phyloP scores from a whole-genome alignment of 768 basidiomycete genomes.

The Lactifluus subvellereus region DNA sequence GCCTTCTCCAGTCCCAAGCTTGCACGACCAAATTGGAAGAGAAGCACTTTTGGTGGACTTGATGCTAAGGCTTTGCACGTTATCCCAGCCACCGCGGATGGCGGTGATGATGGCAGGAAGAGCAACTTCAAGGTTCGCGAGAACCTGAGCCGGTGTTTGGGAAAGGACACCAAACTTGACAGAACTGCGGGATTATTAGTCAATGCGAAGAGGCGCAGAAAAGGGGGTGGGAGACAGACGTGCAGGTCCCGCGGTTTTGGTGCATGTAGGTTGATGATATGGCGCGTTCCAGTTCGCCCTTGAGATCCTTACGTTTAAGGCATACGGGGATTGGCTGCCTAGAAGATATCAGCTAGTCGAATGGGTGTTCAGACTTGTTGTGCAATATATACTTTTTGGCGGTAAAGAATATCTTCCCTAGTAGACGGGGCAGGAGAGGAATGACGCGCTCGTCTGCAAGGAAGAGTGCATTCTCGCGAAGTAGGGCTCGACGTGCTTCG shows the following conservation, averaged over 20 bases:
- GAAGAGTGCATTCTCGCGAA: conserved; percentile 89
- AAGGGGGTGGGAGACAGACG: conserved; percentile 46
- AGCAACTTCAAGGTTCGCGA: conserved; percentile 72
- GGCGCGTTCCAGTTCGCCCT: conserved; percentile 86
- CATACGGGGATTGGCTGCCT: conserved; percentile 97
- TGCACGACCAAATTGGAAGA: conserved; percentile 88
- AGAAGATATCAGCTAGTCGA: conserved; percentile 8
- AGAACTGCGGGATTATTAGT: conserved; percentile 44
- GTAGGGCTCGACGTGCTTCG: conserved; percentile 73
- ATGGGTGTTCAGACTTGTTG: background rate
- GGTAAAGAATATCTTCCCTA: conserved; percentile 88
- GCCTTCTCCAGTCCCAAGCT: conserved; percentile 53
- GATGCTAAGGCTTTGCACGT: conserved; percentile 82
- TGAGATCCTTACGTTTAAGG: conserved; percentile 82
- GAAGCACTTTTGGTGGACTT: conserved; percentile 82
- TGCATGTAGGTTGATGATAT: conserved; percentile 95
- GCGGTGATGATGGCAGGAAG: conserved; percentile 66
- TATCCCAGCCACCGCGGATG: conserved; percentile 82
- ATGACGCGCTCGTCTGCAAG: conserved; percentile 89
- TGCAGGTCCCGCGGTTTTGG: conserved; percentile 89
- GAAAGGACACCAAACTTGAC: conserved; percentile 76
- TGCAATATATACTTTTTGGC: conserved; percentile 78
- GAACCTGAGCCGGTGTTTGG: conserved; percentile 65
- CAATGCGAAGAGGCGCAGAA: background rate
- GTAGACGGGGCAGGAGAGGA: conserved; percentile 76